Conservation (phyloP, 331 rosid species). For the Malus hybrid region DNA sequence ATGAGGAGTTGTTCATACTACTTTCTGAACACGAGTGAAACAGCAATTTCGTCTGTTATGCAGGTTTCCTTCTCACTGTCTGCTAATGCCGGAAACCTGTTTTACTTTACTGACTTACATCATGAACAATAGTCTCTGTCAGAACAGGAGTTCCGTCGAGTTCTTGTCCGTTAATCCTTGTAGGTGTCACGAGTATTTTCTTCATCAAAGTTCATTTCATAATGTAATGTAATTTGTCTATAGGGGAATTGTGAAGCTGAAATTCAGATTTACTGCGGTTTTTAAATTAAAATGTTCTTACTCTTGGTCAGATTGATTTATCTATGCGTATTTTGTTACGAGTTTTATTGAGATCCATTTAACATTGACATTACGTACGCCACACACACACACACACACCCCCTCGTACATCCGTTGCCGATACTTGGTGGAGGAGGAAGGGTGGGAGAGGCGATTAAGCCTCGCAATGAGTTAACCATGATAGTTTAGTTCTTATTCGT, state of each 20-base stretch:
- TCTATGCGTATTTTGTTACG: background rate
- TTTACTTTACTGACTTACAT: background rate
- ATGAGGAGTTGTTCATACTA: slow-evolving; percentile 72
- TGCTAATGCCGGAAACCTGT: background rate
- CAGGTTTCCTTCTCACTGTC: background rate
- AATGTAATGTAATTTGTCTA: background rate
- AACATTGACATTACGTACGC: background rate
- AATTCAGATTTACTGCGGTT: too few relatives aligned
- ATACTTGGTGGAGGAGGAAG: too few relatives aligned
- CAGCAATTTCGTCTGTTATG: background rate
- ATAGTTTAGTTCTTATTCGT: too few relatives aligned
- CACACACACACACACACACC: background rate
- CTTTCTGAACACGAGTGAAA: slow-evolving; percentile 52
- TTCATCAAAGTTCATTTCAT: background rate
- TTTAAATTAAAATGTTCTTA: background rate
- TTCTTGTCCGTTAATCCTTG: background rate
- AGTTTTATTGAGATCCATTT: background rate
- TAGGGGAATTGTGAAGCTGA: too few relatives aligned
- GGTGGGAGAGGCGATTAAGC: too few relatives aligned
- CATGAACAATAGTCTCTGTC: background rate
- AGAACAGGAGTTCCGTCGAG: background rate
- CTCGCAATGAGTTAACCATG: too few relatives aligned
- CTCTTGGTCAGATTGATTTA: background rate
- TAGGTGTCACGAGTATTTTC: background rate
- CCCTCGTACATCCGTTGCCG: too few relatives aligned